Conservation (phyloP, 2,329 filamentous ascomycete genomes). For the Alternaria hordeiaustralica region DNA sequence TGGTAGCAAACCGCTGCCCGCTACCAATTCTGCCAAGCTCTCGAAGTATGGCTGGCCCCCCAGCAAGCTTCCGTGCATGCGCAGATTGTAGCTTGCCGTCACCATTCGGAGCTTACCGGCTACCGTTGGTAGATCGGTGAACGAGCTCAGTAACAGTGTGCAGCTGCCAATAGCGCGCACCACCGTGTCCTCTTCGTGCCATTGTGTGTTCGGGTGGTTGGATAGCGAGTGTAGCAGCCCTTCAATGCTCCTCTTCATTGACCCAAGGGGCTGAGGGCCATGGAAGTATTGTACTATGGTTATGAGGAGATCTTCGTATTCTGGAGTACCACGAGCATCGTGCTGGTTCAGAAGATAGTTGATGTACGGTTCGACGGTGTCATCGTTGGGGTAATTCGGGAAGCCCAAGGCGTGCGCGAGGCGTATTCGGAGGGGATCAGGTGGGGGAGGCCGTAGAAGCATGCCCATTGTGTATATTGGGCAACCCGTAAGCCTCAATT, state of each 20-base stretch:
- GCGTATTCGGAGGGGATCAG: not conserved
- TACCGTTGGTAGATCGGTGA: not conserved
- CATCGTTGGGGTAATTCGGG: constrained; percentile 8
- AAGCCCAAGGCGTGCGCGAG: constrained; percentile 22
- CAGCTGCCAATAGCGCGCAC: not conserved
- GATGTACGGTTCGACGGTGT: constrained; percentile 22
- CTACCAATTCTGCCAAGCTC: not conserved
- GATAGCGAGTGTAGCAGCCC: not conserved
- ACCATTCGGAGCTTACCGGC: not conserved
- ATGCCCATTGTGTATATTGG: not conserved
- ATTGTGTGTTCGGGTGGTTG: not conserved
- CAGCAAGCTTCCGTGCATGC: not conserved
- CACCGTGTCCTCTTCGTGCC: not conserved
- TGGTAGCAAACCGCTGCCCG: not conserved
- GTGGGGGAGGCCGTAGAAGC: not conserved
- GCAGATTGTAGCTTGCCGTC: not conserved
- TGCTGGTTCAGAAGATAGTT: constrained; percentile 26
- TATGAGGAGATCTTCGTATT: constrained; percentile 7
- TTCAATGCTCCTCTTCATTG: not conserved
- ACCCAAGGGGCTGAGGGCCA: not conserved
- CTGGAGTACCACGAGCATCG: constrained; percentile 8
- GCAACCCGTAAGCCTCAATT: not conserved
- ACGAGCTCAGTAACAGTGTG: not conserved
- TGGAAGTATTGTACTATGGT: not conserved
- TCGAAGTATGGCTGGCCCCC: not conserved